phyloP scores from a whole-genome alignment of 2,329 filamentous ascomycete genomes.

The Dactylellina sp. region DNA sequence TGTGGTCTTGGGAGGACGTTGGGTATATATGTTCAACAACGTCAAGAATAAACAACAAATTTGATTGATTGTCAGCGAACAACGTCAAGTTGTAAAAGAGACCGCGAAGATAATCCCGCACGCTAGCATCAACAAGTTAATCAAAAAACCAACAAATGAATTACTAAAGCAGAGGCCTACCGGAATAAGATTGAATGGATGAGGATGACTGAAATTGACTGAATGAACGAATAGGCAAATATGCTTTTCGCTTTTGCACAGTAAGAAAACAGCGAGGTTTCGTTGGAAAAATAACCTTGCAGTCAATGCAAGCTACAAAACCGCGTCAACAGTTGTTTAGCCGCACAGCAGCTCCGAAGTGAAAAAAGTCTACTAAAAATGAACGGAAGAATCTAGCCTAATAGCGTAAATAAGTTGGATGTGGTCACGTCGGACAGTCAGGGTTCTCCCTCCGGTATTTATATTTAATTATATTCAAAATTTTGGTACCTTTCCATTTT shows the following conservation, averaged over 20 bases:
- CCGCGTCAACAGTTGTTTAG: slow-evolving; percentile 18
- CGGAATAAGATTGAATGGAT: slow-evolving; percentile 29
- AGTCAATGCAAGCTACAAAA: slow-evolving; percentile 22
- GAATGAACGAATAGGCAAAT: slow-evolving; percentile 32
- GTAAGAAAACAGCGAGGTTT: slow-evolving; percentile 13
- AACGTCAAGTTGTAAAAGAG: neutral
- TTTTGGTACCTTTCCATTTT: slow-evolving; percentile 1
- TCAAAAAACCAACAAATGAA: slow-evolving; percentile 1
- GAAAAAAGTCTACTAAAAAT: slow-evolving; percentile 19
- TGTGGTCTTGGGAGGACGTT: slow-evolving; percentile 2
- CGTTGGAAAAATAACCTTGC: slow-evolving; percentile 44
- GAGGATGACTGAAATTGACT: slow-evolving; percentile 18
- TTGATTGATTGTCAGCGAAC: slow-evolving; percentile 10
- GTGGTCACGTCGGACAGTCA: slow-evolving; percentile 10
- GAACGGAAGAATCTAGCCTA: slow-evolving; percentile 15
- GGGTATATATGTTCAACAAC: slow-evolving; percentile 22
- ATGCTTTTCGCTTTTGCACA: slow-evolving; percentile 5
- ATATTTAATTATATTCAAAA: slow-evolving; percentile 10
- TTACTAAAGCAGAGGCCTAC: slow-evolving; percentile 14
- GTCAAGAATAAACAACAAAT: slow-evolving; percentile 7
- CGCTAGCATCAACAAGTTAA: slow-evolving; percentile 28
- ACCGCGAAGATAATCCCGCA: slow-evolving; percentile 16
- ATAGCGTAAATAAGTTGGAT: slow-evolving; percentile 23
- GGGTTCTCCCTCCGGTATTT: slow-evolving; percentile 8
- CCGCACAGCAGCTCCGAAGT: slow-evolving; percentile 42